Conservation (phyloP, 2,329 filamentous ascomycete genomes). For the Trichoderma semiorbis region DNA sequence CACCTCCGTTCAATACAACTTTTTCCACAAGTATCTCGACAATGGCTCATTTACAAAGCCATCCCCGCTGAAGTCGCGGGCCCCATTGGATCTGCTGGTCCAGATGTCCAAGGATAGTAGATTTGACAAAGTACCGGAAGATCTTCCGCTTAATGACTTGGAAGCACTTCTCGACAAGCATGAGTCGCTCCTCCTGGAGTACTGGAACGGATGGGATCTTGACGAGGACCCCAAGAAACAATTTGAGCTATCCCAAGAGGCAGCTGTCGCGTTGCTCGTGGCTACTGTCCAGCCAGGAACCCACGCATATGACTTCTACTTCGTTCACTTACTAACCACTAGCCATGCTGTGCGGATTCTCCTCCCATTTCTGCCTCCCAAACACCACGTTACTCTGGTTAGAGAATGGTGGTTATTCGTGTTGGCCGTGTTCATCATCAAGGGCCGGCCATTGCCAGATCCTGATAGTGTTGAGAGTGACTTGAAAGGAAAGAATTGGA, state of each 20-base stretch:
- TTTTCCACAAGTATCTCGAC: conserved; percentile 66
- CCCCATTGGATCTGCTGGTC: conserved; percentile 67
- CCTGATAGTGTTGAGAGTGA: conserved; percentile 60
- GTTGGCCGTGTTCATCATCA: conserved; percentile 71
- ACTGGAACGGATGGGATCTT: conserved; percentile 87
- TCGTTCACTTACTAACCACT: conserved; percentile 77
- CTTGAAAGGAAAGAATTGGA: conserved; percentile 67
- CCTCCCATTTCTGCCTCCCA: conserved; percentile 69
- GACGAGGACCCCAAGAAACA: conserved; percentile 63
- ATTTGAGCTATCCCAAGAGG: conserved; percentile 68
- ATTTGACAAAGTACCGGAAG: conserved; percentile 63
- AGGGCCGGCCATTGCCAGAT: conserved; percentile 69
- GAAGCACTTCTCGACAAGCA: conserved; percentile 64
- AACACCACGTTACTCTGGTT: conserved; percentile 70
- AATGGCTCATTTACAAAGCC: conserved; percentile 66
- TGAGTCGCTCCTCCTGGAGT: conserved; percentile 70
- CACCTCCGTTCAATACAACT: conserved; percentile 55
- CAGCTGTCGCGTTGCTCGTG: conserved; percentile 59
- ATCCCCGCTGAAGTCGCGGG: conserved; percentile 56
- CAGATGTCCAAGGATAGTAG: conserved; percentile 65
- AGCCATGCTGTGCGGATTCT: conserved; percentile 87
- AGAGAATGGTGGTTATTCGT: conserved; percentile 88
- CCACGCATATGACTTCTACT: conserved; percentile 75
- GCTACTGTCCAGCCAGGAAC: conserved; percentile 55
- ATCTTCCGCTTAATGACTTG: conserved; percentile 60